Percentiles rank a stretch among this genome's conserved stretches.
Conservation (phyloP, 306 rosid species). For the Castanospermum australe region DNA sequence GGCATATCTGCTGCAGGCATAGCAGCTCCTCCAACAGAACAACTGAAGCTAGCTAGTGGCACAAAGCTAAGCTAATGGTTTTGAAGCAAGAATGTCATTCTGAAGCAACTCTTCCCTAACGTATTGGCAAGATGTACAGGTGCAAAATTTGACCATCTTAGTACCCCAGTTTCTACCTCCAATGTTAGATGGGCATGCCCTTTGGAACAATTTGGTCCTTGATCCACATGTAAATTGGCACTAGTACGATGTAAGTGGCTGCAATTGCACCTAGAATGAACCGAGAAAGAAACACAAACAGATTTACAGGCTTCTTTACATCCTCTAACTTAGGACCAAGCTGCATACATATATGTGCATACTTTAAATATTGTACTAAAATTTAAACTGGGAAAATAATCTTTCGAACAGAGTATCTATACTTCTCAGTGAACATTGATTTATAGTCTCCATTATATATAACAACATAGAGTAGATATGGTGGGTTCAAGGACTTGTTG, state of each 20-base stretch:
- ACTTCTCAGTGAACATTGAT: neutral
- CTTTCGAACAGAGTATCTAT: neutral
- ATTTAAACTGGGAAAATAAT: neutral
- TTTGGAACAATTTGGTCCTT: slow-evolving; percentile 67
- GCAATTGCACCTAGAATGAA: slow-evolving; percentile 60
- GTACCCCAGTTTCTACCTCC: neutral
- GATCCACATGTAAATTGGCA: slow-evolving; percentile 76
- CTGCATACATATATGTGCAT: slow-evolving; percentile 34
- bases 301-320: slow-evolving; percentile 55
- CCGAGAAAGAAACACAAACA: slow-evolving; percentile 44
- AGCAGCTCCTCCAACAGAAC: neutral
- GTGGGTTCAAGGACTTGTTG: neutral
- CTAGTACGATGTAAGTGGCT: slow-evolving; percentile 51
- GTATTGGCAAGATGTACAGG: neutral
- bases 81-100: neutral
- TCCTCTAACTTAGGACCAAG: slow-evolving; percentile 76
- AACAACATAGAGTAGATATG: neutral
- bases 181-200: slow-evolving; percentile 55
- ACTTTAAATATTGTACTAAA: neutral
- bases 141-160: neutral
- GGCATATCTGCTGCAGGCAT: neutral
- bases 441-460: neutral
- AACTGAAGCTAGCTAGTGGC: neutral
- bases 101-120: neutral
- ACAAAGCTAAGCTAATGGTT: neutral